Conservation (phyloP, 768 basidiomycete genomes). For the Lanmaoa pseudosensibilis region DNA sequence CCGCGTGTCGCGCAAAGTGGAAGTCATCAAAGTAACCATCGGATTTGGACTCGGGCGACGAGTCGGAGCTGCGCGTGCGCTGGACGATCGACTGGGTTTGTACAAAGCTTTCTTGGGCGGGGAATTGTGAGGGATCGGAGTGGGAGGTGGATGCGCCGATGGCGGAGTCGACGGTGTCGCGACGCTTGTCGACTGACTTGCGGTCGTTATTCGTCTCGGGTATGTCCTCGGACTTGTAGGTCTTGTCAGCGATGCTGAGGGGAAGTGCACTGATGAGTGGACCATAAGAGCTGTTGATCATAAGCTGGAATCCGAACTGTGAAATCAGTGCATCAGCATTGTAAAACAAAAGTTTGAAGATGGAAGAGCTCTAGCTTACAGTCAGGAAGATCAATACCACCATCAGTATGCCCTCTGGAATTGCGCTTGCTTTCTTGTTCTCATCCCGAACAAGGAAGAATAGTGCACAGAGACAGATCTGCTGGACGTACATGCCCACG, state of each 20-base stretch:
- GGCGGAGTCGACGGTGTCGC: conserved; percentile 12
- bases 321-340: background rate
- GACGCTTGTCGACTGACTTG: conserved; percentile 18
- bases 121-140: background rate
- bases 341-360: background rate
- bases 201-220: background rate
- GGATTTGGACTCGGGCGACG: conserved; percentile 3
- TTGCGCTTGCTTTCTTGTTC: conserved; percentile 51
- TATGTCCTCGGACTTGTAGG: conserved; percentile 37
- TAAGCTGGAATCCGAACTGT: conserved; percentile 64
- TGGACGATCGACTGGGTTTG: background rate
- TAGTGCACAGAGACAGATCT: conserved; percentile 78
- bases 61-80: background rate
- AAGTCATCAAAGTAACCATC: conserved; percentile 16
- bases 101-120: background rate
- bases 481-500: conserved; percentile 89
- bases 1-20: conserved; percentile 25
- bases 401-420: conserved; percentile 81
- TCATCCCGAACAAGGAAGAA: conserved; percentile 83
- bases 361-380: conserved; percentile 41
- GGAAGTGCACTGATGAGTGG: conserved; percentile 79
- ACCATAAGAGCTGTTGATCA: conserved; percentile 76
- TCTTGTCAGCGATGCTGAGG: conserved; percentile 72
- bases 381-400: conserved; percentile 82
- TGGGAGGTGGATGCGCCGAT: conserved; percentile 6